Conservation (phyloP, 345 rosid species). For the Pseudoturritis turrita region DNA sequence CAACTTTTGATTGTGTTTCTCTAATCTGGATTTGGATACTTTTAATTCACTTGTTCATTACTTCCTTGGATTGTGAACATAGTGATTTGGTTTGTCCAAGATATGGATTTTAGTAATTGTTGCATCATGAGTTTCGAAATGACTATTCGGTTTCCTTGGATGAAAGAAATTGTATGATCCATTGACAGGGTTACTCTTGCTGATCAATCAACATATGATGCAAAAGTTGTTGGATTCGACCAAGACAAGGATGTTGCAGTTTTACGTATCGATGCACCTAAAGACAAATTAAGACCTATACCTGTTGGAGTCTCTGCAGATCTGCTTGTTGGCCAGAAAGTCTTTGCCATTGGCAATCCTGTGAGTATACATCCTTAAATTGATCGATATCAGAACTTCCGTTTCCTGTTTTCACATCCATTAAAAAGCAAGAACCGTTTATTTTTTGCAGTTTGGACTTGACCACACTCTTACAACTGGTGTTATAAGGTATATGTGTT, state of each 20-base stretch:
- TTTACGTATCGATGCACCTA: constrained; percentile 65
- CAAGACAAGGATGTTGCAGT: constrained; percentile 99
- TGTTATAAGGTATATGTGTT: constrained; percentile 78
- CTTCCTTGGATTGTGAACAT: background rate
- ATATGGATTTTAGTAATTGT: background rate
- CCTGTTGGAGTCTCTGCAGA: constrained; percentile 93
- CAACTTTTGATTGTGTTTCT: background rate
- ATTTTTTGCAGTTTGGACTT: constrained; percentile 75
- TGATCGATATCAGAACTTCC: background rate
- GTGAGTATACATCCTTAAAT: constrained; percentile 43
- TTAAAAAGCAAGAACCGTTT: background rate
- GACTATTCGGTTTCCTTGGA: background rate
- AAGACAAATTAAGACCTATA: constrained; percentile 70
- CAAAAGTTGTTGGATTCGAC: constrained; percentile 86
- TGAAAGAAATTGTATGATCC: background rate
- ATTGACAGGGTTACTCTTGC: constrained; percentile 81
- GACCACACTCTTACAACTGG: constrained; percentile 97
- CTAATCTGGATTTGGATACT: background rate
- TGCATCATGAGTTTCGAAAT: background rate
- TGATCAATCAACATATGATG: constrained; percentile 84
- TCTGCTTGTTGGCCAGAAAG: constrained; percentile 97
- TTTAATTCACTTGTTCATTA: background rate
- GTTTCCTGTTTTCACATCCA: background rate
- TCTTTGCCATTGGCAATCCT: constrained; percentile 93
- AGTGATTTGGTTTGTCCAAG: background rate